phyloP scores from a whole-genome alignment of 129 eudicot species.

The Mikania micrantha region DNA sequence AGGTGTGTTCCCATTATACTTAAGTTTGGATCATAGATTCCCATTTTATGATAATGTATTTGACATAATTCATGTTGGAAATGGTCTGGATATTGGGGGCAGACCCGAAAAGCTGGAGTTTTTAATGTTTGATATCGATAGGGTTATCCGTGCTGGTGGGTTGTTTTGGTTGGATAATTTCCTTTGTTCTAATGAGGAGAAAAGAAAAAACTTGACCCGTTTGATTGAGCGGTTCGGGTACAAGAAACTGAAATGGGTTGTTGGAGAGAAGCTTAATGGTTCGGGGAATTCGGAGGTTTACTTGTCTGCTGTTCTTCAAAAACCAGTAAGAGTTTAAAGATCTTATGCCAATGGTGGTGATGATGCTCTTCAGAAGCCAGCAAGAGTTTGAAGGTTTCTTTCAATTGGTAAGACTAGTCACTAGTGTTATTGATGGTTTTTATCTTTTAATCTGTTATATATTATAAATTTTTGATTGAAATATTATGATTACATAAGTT shows the following conservation, averaged over 20 bases:
- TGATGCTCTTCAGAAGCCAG: constrained; percentile 84
- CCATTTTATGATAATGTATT: constrained; percentile 75
- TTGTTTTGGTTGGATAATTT: constrained; percentile 94
- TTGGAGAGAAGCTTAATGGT: constrained; percentile 84
- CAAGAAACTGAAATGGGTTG: constrained; percentile 91
- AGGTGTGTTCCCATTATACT: constrained; percentile 71
- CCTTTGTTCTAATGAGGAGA: constrained; percentile 82
- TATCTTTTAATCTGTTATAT: constrained; percentile 10
- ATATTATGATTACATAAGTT: constrained; percentile 27
- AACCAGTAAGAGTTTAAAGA: constrained; percentile 70
- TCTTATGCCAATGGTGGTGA: constrained; percentile 5
- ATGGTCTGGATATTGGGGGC: constrained; percentile 78
- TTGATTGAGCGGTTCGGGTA: constrained; percentile 88
- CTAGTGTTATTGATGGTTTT: constrained; percentile 26
- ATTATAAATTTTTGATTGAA: constrained; percentile 27
- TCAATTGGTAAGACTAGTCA: constrained; percentile 13
- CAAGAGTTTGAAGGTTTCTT: constrained; percentile 48
- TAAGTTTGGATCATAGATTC: constrained; percentile 84
- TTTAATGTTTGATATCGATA: constrained; percentile 88
- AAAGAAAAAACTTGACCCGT: constrained; percentile 64
- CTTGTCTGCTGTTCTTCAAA: constrained; percentile 93
- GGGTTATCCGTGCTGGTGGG: constrained; percentile 82
- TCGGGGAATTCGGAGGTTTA: constrained; percentile 82
- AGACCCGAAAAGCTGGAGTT: constrained; percentile 74
- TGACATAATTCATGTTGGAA: constrained; percentile 77